These are phyloP conservation scores for Rhodotorula kratochvilovae DNA, from an alignment of 768 basidiomycete genomes.

Conservation along the genomic window DNA sequence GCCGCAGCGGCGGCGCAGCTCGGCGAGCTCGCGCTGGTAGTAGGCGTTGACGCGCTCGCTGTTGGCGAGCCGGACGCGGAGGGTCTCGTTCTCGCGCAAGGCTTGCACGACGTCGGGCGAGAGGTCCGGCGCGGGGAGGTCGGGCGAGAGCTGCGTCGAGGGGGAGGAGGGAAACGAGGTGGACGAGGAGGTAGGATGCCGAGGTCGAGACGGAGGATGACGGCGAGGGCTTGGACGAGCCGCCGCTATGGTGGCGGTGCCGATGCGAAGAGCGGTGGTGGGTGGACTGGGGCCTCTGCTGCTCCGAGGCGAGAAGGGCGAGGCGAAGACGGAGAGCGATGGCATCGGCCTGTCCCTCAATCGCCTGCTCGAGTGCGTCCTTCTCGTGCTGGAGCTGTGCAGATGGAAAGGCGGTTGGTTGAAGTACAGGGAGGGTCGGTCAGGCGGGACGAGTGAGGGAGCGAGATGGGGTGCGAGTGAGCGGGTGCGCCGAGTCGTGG, in stretches of 20 bases:
- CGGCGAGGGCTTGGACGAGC: not conserved
- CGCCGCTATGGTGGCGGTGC: not conserved
- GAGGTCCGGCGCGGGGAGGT: slow-evolving; percentile 8
- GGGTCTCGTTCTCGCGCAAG: slow-evolving; percentile 23
- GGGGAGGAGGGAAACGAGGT: slow-evolving; percentile 18
- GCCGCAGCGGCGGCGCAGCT: slow-evolving; percentile 17
- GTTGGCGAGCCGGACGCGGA: slow-evolving; percentile 25
- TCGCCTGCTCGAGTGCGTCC: slow-evolving; percentile 11
- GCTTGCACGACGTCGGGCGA: slow-evolving; percentile 17
- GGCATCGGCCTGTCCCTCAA: slow-evolving; percentile 27
- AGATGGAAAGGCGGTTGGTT: no score
- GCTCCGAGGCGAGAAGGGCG: slow-evolving; percentile 17
- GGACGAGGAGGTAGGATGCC: slow-evolving; percentile 8
- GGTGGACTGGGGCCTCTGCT: not conserved
- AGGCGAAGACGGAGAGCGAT: slow-evolving; percentile 24
- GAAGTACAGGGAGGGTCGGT: no score
- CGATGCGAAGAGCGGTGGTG: not conserved
- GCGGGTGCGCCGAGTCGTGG: no score
- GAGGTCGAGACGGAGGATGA: slow-evolving; percentile 18
- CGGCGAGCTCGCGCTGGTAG: slow-evolving; percentile 32
- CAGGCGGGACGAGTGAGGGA: not conserved
- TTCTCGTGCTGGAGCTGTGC: slow-evolving; percentile 30
- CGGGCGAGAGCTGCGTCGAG: slow-evolving; percentile 6
- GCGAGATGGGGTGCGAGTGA: no score
- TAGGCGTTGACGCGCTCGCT: slow-evolving; percentile 30